Evolutionary conservation across 768 basidiomycete genomes (phyloP).

Genomic region (Termitomyces sp.): DNA sequence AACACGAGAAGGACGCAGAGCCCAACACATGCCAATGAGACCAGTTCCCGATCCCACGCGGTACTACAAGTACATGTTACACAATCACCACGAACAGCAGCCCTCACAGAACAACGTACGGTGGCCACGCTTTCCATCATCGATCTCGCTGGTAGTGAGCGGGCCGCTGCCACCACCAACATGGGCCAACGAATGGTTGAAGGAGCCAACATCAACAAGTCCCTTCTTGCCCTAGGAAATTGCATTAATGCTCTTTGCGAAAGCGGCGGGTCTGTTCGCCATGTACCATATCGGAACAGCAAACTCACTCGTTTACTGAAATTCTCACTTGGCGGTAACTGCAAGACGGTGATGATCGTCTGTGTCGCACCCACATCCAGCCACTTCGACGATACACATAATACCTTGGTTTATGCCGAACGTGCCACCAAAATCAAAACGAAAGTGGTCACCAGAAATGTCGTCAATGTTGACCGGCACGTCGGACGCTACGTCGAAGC

Average conservation of each 20-base stretch:
- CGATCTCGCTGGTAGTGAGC: conserved; percentile 95
- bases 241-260: conserved; percentile 99
- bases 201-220: conserved; percentile 99
- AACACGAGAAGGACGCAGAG: conserved; percentile 88
- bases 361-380: conserved; percentile 92
- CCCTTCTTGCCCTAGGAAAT: conserved; percentile 92
- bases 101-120: conserved; percentile 73
- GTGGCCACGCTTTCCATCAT: conserved; percentile 96
- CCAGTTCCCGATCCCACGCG: conserved; percentile 95
- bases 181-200: conserved; percentile 99
- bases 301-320: conserved; percentile 97
- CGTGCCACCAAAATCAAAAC: conserved; percentile 98
- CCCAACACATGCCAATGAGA: conserved; percentile 93
- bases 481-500: conserved; percentile 95
- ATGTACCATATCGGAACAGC: conserved; percentile 96
- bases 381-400: conserved; percentile 98
- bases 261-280: conserved; percentile 80
- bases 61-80: conserved; percentile 94
- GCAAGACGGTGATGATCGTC: conserved; percentile 99
- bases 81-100: conserved; percentile 80
- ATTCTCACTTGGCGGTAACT: conserved; percentile 97
- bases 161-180: conserved; percentile 93
- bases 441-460: conserved; percentile 91
- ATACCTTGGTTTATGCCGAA: conserved; percentile 96
- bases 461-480: conserved; percentile 91